phyloP scores from a whole-genome alignment of 257 asterid genomes.

The Solanum tarijense region DNA sequence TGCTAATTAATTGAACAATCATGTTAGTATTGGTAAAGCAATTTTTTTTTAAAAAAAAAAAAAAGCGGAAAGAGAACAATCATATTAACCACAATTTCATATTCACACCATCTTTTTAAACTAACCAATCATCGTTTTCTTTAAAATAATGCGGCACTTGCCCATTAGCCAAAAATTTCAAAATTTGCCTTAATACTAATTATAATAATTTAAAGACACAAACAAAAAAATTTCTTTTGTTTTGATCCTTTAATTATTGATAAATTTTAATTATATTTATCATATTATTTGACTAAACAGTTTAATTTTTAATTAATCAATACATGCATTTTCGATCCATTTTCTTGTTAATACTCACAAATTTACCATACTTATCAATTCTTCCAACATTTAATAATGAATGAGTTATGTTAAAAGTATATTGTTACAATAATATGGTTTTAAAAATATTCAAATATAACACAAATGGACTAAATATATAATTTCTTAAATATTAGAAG shows the following conservation, averaged over 20 bases:
- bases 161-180: background rate
- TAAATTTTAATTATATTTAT: background rate
- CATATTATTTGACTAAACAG: background rate
- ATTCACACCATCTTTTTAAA: background rate
- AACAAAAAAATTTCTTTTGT: background rate
- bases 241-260: background rate
- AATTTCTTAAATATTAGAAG: background rate
- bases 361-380: background rate
- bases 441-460: background rate
- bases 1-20: background rate
- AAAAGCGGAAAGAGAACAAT: background rate
- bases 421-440: background rate
- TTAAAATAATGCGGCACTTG: background rate
- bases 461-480: background rate
- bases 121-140: background rate
- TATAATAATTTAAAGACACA: background rate
- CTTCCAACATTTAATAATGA: background rate
- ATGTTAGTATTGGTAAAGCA: background rate
- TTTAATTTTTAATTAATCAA: background rate
- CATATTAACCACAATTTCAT: background rate
- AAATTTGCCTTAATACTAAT: background rate
- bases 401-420: background rate
- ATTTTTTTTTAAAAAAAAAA: background rate
- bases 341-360: background rate
- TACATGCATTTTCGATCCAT: background rate